Conservation (phyloP, 2,329 filamentous ascomycete genomes). For the Pseudogymnoascus sp. region DNA sequence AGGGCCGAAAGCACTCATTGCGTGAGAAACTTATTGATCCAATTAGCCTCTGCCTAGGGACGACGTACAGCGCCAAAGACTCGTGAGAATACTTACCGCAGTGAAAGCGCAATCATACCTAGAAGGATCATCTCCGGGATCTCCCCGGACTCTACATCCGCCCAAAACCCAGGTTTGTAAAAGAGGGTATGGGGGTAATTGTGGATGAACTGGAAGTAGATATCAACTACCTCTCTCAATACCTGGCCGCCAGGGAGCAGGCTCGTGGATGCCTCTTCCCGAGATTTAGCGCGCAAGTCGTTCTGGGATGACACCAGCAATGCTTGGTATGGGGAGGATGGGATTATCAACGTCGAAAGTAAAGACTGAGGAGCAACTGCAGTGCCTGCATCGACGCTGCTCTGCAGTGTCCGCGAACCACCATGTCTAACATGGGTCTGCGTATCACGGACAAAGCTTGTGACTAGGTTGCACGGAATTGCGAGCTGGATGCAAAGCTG, state of each 20-base stretch:
- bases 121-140: not conserved
- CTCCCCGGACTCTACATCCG: not conserved
- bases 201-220: conserved; percentile 2
- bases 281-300: not conserved
- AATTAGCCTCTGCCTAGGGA: not conserved
- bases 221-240: not conserved
- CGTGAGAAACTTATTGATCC: conserved; percentile 11
- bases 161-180: not conserved
- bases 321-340: not conserved
- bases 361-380: not conserved
- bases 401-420: not conserved
- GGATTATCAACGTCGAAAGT: not conserved
- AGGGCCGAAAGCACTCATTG: conserved; percentile 10
- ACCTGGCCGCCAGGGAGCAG: not conserved
- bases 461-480: conserved; percentile 9
- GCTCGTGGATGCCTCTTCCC: not conserved
- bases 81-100: not conserved
- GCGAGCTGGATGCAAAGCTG: conserved; percentile 10
- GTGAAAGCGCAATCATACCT: not conserved
- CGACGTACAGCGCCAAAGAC: not conserved
- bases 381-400: not conserved
- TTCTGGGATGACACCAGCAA: not conserved
- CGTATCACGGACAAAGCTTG: not conserved
- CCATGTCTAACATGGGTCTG: not conserved
- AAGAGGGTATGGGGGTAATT: conserved; percentile 2